Conservation (phyloP, 2,329 filamentous ascomycete genomes). For the Phialophora verrucosa region DNA sequence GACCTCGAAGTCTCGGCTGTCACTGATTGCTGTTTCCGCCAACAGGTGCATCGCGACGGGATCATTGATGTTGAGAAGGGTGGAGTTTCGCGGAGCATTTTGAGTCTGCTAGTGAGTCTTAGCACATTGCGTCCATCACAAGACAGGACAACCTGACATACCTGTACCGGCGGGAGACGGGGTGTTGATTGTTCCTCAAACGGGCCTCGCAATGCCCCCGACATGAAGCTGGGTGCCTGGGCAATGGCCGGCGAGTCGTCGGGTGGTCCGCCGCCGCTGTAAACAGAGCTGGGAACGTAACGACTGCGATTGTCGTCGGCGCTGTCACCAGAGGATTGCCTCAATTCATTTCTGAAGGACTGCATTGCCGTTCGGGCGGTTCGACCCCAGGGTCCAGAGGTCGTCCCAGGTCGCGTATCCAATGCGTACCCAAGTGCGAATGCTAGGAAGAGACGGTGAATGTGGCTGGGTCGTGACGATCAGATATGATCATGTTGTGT, state of each 20-base stretch:
- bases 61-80: conserved; percentile 53
- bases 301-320: conserved; percentile 36
- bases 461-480: conserved; percentile 6
- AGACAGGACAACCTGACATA: neutral
- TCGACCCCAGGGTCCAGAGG: neutral
- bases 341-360: conserved; percentile 34
- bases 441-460: conserved; percentile 5
- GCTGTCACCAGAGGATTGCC: conserved; percentile 36
- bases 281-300: conserved; percentile 40
- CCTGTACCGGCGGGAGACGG: conserved; percentile 28
- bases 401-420: conserved; percentile 22
- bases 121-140: conserved; percentile 3
- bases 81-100: conserved; percentile 29
- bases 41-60: conserved; percentile 84
- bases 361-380: conserved; percentile 26
- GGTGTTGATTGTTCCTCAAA: conserved; percentile 29
- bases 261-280: conserved; percentile 35
- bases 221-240: conserved; percentile 26
- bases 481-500: conserved; percentile 13
- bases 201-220: conserved; percentile 28
- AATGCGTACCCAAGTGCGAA: conserved; percentile 17
- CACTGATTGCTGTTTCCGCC: conserved; percentile 88
- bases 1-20: conserved; percentile 84
- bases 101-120: conserved; percentile 20
- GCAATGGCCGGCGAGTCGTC: conserved; percentile 35